Base-by-base conservation (phyloP, 2,329 filamentous ascomycete species). In the Trichoderma polysporum region DNA sequence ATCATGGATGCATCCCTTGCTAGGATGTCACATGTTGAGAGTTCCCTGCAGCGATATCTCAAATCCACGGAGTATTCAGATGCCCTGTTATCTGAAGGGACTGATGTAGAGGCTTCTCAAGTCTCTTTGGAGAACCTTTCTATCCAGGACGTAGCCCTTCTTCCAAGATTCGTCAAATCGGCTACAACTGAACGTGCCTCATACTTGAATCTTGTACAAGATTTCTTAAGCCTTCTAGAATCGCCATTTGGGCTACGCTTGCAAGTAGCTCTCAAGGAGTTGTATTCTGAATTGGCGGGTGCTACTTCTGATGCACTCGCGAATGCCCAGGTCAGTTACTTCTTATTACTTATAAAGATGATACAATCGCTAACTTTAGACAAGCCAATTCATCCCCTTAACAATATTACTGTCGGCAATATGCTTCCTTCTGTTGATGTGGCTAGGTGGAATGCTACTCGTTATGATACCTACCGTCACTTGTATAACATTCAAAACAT, bases 331-430 rank as follows among this genome's bases (percentile, higher is more conserved):
- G 82, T 84, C 71, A 78, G 81, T 78, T 7, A 35, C 13, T 9
- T n/a, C 15, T 25, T 19, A n/a, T 29, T 33, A 35, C 2, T 15
- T 10, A 13, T 8, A 17, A 13, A 19, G 19, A 45, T 19, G 25
- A 29, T 22, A 1, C 33, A 37, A 52, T 15, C 39, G 69, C 68
- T 53, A 56, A 70, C 59, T 13, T 66, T 12, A 37, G 33, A 75
- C 58, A 79, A 87, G 80, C 84, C 87, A 2, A 74, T 89, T 9
- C 86, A 90, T 70, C 83, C 87, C 13, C 75, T 90, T 19, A 83
- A 86, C 68, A 90, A 90, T 70, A 81, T 82, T 2, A 79, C 81
- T 2, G 74, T 88, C n/a, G 75, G 85, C 2, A 77, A 80, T 6
- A 71, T 87, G 3, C 73, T 87, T 33, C 76, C 81, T 17, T 68